A percentile compares a stretch with the other conserved stretches of the same genome.
phyloP scores from a whole-genome alignment of 140 eudicot genomes.

The Senecio squalidus region DNA sequence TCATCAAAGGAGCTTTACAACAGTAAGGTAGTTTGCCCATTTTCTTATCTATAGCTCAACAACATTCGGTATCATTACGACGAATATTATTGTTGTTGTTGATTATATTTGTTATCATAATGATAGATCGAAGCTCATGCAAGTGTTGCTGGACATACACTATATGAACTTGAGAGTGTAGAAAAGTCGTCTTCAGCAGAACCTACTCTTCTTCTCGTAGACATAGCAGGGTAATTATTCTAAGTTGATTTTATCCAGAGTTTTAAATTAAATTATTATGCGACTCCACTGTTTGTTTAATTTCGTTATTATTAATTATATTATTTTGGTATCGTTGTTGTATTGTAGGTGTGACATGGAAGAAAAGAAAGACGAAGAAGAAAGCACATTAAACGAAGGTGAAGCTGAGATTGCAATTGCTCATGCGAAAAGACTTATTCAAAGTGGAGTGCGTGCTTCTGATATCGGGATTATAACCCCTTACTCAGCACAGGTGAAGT shows the following conservation, averaged over 20 bases:
- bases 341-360: constrained; percentile 88
- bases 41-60: too few relatives aligned
- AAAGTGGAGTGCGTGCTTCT: constrained; percentile 81
- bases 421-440: constrained; percentile 85
- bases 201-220: constrained; percentile 82
- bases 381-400: constrained; percentile 93
- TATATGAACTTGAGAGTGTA: constrained; percentile 69
- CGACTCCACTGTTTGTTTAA: background rate
- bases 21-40: constrained; percentile 94
- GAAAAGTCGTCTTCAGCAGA: constrained; percentile 76
- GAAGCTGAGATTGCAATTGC: constrained; percentile 94
- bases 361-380: constrained; percentile 98
- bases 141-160: constrained; percentile 84
- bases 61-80: too few relatives aligned
- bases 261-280: background rate
- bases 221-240: constrained; percentile 67
- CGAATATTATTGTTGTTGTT: background rate
- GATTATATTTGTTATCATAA: constrained; percentile 6
- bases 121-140: constrained; percentile 84
- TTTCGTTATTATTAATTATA: background rate
- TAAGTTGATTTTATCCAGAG: background rate
- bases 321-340: too few relatives aligned
- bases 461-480: constrained; percentile 87
- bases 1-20: constrained; percentile 86
- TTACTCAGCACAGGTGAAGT: constrained; percentile 82